Base-by-base conservation (phyloP, 768 basidiomycete species). In the Porphyrellus cyaneotinctus region DNA sequence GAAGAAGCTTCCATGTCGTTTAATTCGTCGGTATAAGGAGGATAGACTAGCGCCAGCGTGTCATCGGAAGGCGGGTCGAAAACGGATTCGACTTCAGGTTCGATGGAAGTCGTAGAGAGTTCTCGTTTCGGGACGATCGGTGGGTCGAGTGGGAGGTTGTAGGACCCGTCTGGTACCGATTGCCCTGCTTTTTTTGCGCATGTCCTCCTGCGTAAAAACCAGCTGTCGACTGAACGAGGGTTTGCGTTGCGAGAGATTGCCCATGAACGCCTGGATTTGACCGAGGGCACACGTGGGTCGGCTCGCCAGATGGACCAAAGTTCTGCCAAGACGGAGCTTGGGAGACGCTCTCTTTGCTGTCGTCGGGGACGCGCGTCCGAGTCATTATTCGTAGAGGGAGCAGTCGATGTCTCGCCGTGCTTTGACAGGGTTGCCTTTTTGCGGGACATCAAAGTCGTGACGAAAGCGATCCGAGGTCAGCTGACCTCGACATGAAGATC, bases 221-320 rank as follows among this genome's bases (percentile, higher is more conserved):
- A 68, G n/a, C 10, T n/a, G 17, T 53, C 53, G 12, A 68, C 60
- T 9, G 63, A 52, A 14, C 49, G 56, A 24, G 61, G 56, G 30
- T 28, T 56, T 36, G 58, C 58, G 26, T 54, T 38, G 45, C 58
- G 67, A 9, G 60, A 63, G 38, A 53, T 52, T 0, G 67, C 67
- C 67, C 67, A 68, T 23, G 51, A 54, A 32, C 52, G 60, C 39
- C 67, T 51, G n/a, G 69, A 68, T 24, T 46, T 51, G 31, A 67
- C 10, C 3, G 69, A 61, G 28, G 67, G 67, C 4, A 68, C 56
- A 36, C 69, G 67, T 10, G 58, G 65, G 47, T 71, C 44, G 9
- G 53, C 44, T 36, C 31, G 59, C 67, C 69, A 68, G 36, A 68
- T 68, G 5, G 49, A 59, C 65, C 64, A 67, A 22, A 68, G 69